These are phyloP conservation scores for Beauveria medogensis DNA, from an alignment of 2,329 filamentous ascomycete species.

Conservation along the genomic window DNA sequence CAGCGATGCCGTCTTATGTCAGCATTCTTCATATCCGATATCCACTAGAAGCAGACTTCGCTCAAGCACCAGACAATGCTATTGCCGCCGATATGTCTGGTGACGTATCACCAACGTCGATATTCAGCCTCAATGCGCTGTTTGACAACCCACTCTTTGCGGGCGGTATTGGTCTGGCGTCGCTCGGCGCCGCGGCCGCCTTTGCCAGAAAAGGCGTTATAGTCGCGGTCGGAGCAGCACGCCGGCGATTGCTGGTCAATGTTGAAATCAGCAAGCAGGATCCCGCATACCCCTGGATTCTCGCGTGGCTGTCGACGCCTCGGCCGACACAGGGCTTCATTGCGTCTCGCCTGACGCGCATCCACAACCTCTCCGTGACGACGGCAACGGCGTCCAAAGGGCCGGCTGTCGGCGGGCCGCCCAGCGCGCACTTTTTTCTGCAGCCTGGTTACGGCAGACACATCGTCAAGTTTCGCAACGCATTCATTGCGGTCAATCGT, in stretches of 20 bases:
- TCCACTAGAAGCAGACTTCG: background rate
- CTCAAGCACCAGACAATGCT: background rate
- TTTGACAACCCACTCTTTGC: constrained; percentile 57
- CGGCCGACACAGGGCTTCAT: constrained; percentile 57
- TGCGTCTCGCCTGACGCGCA: constrained; percentile 48
- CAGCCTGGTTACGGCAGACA: constrained; percentile 89
- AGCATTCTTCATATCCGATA: background rate
- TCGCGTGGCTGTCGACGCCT: constrained; percentile 87
- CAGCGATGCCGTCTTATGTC: background rate
- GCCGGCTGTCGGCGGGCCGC: constrained; percentile 52
- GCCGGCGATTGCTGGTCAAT: constrained; percentile 82
- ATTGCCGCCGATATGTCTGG: constrained; percentile 22
- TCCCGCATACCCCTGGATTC: constrained; percentile 85
- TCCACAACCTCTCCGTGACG: constrained; percentile 51
- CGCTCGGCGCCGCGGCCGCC: constrained; percentile 72
- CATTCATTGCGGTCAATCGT: constrained; percentile 79
- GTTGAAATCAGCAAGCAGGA: constrained; percentile 94
- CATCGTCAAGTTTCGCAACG: constrained; percentile 75
- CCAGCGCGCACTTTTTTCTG: constrained; percentile 74
- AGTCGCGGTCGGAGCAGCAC: constrained; percentile 63
- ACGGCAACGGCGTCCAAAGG: constrained; percentile 54
- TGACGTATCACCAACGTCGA: constrained; percentile 22
- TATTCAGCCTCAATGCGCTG: constrained; percentile 47
- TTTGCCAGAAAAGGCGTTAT: constrained; percentile 73
- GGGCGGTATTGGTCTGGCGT: constrained; percentile 82